Evolutionary conservation across 2,329 filamentous ascomycete genomes (phyloP), one percentile per base, ranked within the genome.

Genomic region (Fusarium udum): DNA sequence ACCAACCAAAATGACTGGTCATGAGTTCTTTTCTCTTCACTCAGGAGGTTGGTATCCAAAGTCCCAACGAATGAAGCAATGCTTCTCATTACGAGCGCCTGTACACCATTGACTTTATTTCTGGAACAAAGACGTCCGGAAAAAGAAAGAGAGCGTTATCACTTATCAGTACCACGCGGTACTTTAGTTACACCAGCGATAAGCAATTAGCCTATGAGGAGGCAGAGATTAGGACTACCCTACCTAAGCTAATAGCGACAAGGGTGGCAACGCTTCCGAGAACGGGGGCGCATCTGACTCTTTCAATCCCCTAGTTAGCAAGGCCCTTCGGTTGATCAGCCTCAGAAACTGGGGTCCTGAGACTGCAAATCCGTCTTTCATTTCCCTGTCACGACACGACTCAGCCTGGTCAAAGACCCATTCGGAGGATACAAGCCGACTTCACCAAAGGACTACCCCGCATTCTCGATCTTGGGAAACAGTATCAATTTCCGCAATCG

Each of bases 241-340:
- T 48, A 31, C 45, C 20, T n/a, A 11, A 64, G 66, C 45, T 28
- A 24, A 46, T 26, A 49, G 37, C 12, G 46, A 53, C 68, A 62
- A 42, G 68, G 48, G 64, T 76, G 73, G 68, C 71, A 49, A 61
- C 49, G 34, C 52, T 53, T 75, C 73, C 73, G 71, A 76, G 57
- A 76, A 75, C 74, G 74, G 74, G 67, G 60, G 52, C 51, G 16
- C 61, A 53, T 72, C 70, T 75, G 67, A 75, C 67, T 75, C 73
- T 64, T 61, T 57, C 55, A 66, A 37, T 36, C 22, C 20, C 49
- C 66, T 36, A 51, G 15, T 36, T 36, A 39, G 31, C 31, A 10
- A 24, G 15, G 22, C 14, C 57, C 28, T 67, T 53, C 62, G 45
- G 11, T 56, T 63, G 46, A 51, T 73, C 61, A 70, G 65, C 71